Evolutionary conservation across 305 asterid species (phyloP).

Genomic region (Solanum aculeatissimum): DNA sequence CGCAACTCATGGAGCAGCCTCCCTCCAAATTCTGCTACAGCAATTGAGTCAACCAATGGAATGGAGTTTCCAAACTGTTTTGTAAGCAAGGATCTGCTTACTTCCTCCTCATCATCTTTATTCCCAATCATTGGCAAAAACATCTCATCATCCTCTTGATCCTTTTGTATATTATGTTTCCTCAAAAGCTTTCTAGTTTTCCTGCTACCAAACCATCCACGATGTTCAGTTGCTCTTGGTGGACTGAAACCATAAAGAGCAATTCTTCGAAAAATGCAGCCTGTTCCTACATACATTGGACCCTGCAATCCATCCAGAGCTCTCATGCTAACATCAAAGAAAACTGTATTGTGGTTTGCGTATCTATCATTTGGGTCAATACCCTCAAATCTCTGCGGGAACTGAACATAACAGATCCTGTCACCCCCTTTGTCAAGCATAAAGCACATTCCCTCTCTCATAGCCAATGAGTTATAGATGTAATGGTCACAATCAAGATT

Average conservation of each 20-base stretch:
- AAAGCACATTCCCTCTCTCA: slow-evolving; percentile 90
- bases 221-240: slow-evolving; percentile 80
- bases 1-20: slow-evolving; percentile 65
- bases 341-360: slow-evolving; percentile 87
- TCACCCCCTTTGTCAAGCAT: slow-evolving; percentile 95
- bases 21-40: slow-evolving; percentile 86
- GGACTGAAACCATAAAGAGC: slow-evolving; percentile 86
- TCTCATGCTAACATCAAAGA: slow-evolving; percentile 88
- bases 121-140: slow-evolving; percentile 42
- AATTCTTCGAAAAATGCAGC: slow-evolving; percentile 71
- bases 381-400: slow-evolving; percentile 87
- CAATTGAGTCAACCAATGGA: slow-evolving; percentile 64
- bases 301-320: slow-evolving; percentile 91
- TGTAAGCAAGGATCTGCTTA: slow-evolving; percentile 25
- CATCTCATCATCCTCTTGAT: slow-evolving; percentile 41
- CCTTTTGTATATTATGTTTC: slow-evolving; percentile 18
- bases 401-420: slow-evolving; percentile 75
- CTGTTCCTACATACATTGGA: slow-evolving; percentile 94
- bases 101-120: slow-evolving; percentile 30
- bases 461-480: slow-evolving; percentile 60
- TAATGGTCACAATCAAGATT: slow-evolving; percentile 94
- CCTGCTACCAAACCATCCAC: slow-evolving; percentile 69
- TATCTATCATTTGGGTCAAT: slow-evolving; percentile 83
- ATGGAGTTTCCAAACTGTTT: slow-evolving; percentile 70
- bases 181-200: slow-evolving; percentile 41